Conservation (phyloP, 2,329 filamentous ascomycete species). For the Aspergillus proliferans region DNA sequence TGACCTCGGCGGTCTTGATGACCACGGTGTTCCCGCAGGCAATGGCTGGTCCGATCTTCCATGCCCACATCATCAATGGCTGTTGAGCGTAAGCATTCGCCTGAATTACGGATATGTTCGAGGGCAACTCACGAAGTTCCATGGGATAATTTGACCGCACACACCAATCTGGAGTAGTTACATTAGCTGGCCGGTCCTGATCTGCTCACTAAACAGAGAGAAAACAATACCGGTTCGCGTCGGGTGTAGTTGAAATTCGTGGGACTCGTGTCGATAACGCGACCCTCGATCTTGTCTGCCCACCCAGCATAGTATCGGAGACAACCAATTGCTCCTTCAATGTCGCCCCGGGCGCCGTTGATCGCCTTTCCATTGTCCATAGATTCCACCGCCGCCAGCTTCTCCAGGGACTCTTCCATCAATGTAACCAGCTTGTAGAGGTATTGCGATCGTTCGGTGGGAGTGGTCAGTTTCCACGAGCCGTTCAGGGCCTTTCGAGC, state of each 20-base stretch:
- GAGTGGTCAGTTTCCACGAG: constrained; percentile 62
- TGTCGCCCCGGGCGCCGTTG: constrained; percentile 55
- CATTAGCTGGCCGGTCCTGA: neutral
- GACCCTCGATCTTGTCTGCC: constrained; percentile 82
- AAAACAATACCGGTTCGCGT: constrained; percentile 53
- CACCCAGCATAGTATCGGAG: constrained; percentile 60
- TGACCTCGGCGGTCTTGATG: neutral
- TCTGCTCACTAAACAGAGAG: neutral
- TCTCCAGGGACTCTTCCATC: constrained; percentile 67
- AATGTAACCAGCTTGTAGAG: constrained; percentile 72
- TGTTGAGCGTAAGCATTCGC: neutral
- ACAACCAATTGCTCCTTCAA: constrained; percentile 54
- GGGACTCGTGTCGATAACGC: constrained; percentile 66
- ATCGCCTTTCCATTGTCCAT: constrained; percentile 47
- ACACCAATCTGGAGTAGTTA: constrained; percentile 48
- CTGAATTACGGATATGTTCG: constrained; percentile 19
- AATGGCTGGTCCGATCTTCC: constrained; percentile 17
- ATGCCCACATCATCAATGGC: neutral
- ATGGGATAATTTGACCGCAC: constrained; percentile 77
- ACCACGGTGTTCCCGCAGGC: constrained; percentile 46
- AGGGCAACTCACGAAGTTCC: constrained; percentile 61
- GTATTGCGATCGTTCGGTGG: constrained; percentile 61
- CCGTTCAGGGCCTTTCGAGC: constrained; percentile 75
- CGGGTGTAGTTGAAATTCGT: constrained; percentile 75
- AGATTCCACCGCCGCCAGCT: constrained; percentile 73